phyloP scores from a whole-genome alignment of 345 rosid species.

The Passiflora organensis region DNA sequence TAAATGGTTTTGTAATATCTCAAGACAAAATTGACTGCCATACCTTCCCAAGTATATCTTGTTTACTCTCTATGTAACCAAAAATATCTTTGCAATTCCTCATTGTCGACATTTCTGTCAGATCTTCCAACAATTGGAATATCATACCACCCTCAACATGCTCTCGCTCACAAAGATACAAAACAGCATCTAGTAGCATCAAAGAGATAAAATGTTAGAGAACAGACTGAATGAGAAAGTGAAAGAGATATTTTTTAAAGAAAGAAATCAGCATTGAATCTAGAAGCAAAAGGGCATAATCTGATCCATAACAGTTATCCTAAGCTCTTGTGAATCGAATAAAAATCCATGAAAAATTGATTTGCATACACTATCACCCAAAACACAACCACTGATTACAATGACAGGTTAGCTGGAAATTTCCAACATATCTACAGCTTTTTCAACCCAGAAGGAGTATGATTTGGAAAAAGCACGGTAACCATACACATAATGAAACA shows the following conservation, averaged over 20 bases:
- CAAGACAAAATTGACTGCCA: neutral
- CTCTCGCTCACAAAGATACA: conserved; percentile 93
- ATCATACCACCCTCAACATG: conserved; percentile 99
- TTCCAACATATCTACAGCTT: too few species aligned
- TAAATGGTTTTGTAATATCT: neutral
- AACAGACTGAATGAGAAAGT: neutral
- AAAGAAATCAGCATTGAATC: neutral
- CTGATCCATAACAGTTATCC: neutral
- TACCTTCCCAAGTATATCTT: conserved; percentile 90
- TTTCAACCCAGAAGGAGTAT: too few species aligned
- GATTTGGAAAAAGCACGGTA: too few species aligned
- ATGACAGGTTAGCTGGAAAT: too few species aligned
- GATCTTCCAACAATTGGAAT: conserved; percentile 91
- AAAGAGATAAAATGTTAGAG: conserved; percentile 4
- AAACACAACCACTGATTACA: too few species aligned
- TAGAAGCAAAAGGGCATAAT: neutral
- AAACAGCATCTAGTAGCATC: conserved; percentile 59
- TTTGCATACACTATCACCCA: neutral
- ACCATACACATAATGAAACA: too few species aligned
- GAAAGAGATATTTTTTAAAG: neutral
- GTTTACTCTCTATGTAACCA: conserved; percentile 90
- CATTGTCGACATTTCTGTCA: conserved; percentile 98
- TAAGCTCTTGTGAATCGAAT: neutral
- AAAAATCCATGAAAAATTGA: neutral
- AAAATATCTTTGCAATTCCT: conserved; percentile 89